These are phyloP conservation scores for Chrysophaeum taylorii DNA, from an alignment of 352 stramenopile genomes.

Conservation along the genomic window DNA sequence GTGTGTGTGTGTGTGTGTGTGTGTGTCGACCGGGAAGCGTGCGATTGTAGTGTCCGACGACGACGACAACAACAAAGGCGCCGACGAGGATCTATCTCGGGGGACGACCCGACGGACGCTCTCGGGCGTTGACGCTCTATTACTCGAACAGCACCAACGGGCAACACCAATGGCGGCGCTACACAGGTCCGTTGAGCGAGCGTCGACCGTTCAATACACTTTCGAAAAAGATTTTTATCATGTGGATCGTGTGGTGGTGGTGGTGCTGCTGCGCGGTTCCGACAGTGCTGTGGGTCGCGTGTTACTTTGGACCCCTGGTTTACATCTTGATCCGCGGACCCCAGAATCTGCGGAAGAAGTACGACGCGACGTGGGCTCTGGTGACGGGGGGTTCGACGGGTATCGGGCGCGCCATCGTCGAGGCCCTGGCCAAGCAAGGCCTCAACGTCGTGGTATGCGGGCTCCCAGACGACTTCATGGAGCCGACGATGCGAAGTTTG, in stretches of 20 bases:
- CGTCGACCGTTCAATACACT: too few species aligned
- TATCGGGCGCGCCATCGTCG: constrained; percentile 63
- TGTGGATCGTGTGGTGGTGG: constrained; percentile 43
- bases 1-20: too few species aligned
- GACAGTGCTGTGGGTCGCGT: constrained; percentile 45
- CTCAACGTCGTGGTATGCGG: constrained; percentile 71
- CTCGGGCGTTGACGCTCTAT: too few species aligned
- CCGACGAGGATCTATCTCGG: too few species aligned
- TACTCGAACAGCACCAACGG: too few species aligned
- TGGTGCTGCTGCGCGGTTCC: constrained; percentile 37
- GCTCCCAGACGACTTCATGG: constrained; percentile 62
- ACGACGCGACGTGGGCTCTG: constrained; percentile 68
- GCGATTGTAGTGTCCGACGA: too few species aligned
- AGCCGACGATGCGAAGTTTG: constrained; percentile 56
- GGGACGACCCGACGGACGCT: too few species aligned
- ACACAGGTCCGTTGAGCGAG: too few species aligned
- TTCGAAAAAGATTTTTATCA: too few species aligned
- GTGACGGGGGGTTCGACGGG: constrained; percentile 67
- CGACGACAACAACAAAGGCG: too few species aligned
- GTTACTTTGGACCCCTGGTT: constrained; percentile 47
- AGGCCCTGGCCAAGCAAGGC: constrained; percentile 62
- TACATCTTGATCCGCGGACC: constrained; percentile 50
- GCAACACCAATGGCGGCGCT: too few species aligned
- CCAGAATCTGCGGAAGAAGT: constrained; percentile 74
- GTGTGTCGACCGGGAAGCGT: too few species aligned